Evolutionary conservation across 345 rosid species (phyloP), one percentile per base, ranked within the genome.

Genomic region (Bruguiera gymnorhiza): DNA sequence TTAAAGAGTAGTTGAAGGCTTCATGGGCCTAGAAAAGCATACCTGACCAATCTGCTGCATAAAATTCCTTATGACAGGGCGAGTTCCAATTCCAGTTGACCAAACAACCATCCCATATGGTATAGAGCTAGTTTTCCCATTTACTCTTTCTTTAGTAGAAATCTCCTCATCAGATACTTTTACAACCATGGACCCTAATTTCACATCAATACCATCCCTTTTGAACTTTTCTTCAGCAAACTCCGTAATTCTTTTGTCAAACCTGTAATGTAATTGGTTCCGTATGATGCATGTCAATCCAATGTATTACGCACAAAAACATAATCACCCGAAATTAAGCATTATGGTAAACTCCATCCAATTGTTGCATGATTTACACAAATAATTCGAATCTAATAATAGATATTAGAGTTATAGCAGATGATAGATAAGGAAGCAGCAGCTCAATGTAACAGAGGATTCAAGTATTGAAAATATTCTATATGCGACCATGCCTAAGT

Each of bases 21-120:
- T 56, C 26, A 56, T 9, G 1, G 30, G 11, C 26, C 11, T 8
- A 27, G 16, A 56, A 27, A 23, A 56, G 29, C 75, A 77, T 62
- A 94, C 98, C 97, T 95, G 99, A 39, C 97, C 93, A 82, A 92
- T 78, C 82, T 90, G 89, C 82, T 86, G 80, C 99, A 95, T 95
- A 70, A 91, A 92, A 73, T 90, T 96, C 83, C 76, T 92, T 23
- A 90, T 78, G 61, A 90, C 91, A 62, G 97, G 89, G 62, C 80
- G 92, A 58, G 95, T 83, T 74, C 96, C 99, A 77, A 92, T 92
- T 67, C 99, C 99, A 62, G 99, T 95, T 75, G 99, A 95, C 99
- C 97, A 95, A 77, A 95, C 96, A 66, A 85, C 87, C 99, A 95
- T 88, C 65, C 99, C 99, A 69, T 92, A 92, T 30, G 97, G 97